These are phyloP conservation scores for Boletus rubroflammeus DNA, from an alignment of 768 basidiomycete genomes.

Conservation along the genomic window DNA sequence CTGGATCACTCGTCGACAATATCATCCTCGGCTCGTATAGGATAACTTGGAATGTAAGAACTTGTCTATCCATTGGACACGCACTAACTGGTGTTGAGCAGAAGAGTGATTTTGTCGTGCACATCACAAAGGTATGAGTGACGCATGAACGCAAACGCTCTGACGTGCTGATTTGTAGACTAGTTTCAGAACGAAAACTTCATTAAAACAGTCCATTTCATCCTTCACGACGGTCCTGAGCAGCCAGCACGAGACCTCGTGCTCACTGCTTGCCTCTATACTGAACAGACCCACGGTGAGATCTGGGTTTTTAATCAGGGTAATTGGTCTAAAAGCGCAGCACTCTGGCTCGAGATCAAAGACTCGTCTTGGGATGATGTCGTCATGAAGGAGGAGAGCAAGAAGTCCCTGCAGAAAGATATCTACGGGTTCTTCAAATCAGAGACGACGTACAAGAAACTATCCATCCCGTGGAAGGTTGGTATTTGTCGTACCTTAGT, in stretches of 20 bases:
- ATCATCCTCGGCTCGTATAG: constrained; percentile 54
- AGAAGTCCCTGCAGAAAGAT: constrained; percentile 66
- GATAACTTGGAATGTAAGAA: constrained; percentile 56
- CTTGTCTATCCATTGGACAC: not conserved
- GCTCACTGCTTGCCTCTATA: constrained; percentile 48
- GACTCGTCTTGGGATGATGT: constrained; percentile 73
- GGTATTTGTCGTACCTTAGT: not conserved
- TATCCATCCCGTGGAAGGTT: constrained; percentile 84
- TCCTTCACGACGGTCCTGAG: constrained; percentile 61
- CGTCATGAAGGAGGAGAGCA: constrained; percentile 67
- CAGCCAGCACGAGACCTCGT: constrained; percentile 50
- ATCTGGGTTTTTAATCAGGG: constrained; percentile 77
- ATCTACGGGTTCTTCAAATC: constrained; percentile 79
- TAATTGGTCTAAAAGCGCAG: constrained; percentile 60
- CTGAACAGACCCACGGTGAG: constrained; percentile 57
- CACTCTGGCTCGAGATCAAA: constrained; percentile 59
- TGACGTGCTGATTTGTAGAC: not conserved
- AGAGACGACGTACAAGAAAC: constrained; percentile 65
- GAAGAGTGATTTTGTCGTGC: constrained; percentile 56
- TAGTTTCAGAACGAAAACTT: constrained; percentile 32
- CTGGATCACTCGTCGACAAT: constrained; percentile 52
- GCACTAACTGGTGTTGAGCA: constrained; percentile 23
- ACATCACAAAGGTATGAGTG: constrained; percentile 44
- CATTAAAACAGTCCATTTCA: constrained; percentile 36
- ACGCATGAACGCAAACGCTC: not conserved